Evolutionary conservation across 352 stramenopile species (phyloP).

Genomic region (Phytophthora agathidicida): DNA sequence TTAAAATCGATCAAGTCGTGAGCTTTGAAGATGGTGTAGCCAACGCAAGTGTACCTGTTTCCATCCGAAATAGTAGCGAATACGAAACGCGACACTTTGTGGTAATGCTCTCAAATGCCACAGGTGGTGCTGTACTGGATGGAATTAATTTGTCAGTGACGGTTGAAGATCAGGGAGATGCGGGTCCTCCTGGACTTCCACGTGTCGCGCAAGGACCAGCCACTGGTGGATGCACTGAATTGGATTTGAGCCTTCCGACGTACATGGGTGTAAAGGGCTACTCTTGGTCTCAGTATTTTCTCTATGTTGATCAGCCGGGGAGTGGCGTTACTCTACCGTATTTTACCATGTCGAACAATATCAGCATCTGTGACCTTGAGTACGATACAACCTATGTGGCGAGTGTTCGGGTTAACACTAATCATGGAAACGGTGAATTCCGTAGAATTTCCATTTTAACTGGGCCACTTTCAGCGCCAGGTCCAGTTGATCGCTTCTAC

Average conservation of each 20-base stretch:
- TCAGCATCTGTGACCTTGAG: slow-evolving; percentile 24
- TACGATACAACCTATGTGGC: slow-evolving; percentile 36
- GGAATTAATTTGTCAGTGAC: slow-evolving; percentile 21
- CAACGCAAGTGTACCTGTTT: slow-evolving; percentile 8
- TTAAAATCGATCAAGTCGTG: slow-evolving; percentile 31
- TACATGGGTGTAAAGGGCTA: slow-evolving; percentile 33
- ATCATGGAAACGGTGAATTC: slow-evolving; percentile 30
- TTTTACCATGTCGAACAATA: neutral
- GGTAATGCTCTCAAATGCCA: slow-evolving; percentile 35
- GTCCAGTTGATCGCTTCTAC: slow-evolving; percentile 19
- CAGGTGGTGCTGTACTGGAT: slow-evolving; percentile 23
- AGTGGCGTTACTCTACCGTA: neutral
- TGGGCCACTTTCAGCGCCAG: slow-evolving; percentile 23
- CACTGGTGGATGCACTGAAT: slow-evolving; percentile 39
- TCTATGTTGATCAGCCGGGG: slow-evolving; percentile 5
- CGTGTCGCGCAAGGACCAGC: neutral
- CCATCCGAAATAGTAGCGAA: slow-evolving; percentile 36
- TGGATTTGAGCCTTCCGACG: slow-evolving; percentile 20
- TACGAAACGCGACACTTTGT: slow-evolving; percentile 36
- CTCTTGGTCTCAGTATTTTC: slow-evolving; percentile 13
- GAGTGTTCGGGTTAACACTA: slow-evolving; percentile 28
- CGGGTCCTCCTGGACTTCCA: slow-evolving; percentile 44
- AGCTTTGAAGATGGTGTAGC: slow-evolving; percentile 36
- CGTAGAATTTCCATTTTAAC: slow-evolving; percentile 22
- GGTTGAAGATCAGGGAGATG: slow-evolving; percentile 45